These are phyloP conservation scores for Myxozyma lipomycoides DNA, from an alignment of 805 yeast species.

Conservation along the genomic window DNA sequence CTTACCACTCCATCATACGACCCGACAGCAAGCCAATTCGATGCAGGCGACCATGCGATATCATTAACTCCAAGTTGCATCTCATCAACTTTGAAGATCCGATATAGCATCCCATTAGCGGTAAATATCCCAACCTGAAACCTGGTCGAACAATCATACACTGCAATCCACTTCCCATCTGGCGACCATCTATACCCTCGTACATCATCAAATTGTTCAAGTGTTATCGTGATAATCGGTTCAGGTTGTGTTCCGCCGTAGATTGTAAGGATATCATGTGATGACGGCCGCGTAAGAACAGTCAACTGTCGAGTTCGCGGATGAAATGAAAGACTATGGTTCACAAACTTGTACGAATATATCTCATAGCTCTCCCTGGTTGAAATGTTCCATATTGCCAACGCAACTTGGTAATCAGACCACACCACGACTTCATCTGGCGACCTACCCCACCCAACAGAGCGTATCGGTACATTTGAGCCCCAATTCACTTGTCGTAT, in stretches of 20 bases:
- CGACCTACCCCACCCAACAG: slow-evolving; percentile 24
- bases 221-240: slow-evolving; percentile 1
- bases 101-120: slow-evolving; percentile 17
- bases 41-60: slow-evolving; percentile 26
- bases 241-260: slow-evolving; percentile 14
- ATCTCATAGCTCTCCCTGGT: slow-evolving; percentile 15
- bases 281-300: slow-evolving; percentile 19
- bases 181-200: slow-evolving; percentile 24
- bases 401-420: slow-evolving; percentile 22
- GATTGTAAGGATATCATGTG: slow-evolving; percentile 20
- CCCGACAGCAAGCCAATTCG: slow-evolving; percentile 18
- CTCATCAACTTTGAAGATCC: slow-evolving; percentile 8
- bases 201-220: slow-evolving; percentile 13
- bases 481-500: slow-evolving; percentile 25
- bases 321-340: slow-evolving; percentile 11
- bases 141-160: slow-evolving; percentile 12
- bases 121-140: slow-evolving; percentile 21
- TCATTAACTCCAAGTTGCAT: slow-evolving; percentile 15
- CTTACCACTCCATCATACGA: slow-evolving; percentile 22
- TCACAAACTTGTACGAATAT: slow-evolving; percentile 14
- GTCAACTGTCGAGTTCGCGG: slow-evolving; percentile 22
- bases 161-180: slow-evolving; percentile 27
- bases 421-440: slow-evolving; percentile 23
- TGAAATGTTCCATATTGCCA: slow-evolving; percentile 22
- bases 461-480: slow-evolving; percentile 16